A percentile compares a stretch with the other conserved stretches of the same genome.
phyloP scores from a whole-genome alignment of 2,329 filamentous ascomycete genomes.

The Rhynchosporium graminicola region DNA sequence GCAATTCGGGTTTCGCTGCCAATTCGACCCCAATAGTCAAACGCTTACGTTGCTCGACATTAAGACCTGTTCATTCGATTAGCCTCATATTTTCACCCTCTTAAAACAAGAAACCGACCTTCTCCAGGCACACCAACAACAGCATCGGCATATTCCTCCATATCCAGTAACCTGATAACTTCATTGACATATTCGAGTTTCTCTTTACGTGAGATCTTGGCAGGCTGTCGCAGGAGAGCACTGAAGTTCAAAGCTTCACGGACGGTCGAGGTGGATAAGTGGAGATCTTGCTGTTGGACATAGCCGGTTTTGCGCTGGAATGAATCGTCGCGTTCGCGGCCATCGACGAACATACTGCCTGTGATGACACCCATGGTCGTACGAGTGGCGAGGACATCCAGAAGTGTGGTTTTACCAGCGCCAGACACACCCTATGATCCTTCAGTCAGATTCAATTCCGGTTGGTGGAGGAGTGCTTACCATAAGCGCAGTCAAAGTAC shows the following conservation, averaged over 20 bases:
- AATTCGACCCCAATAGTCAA: constrained; percentile 93
- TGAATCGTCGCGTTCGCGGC: constrained; percentile 58
- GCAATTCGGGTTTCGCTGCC: constrained; percentile 81
- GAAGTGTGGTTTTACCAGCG: constrained; percentile 84
- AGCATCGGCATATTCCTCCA: constrained; percentile 88
- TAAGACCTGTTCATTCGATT: constrained; percentile 27
- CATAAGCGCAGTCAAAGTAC: constrained; percentile 69
- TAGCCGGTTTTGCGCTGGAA: constrained; percentile 94
- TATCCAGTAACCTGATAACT: constrained; percentile 86
- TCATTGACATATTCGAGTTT: constrained; percentile 88
- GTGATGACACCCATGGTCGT: constrained; percentile 86
- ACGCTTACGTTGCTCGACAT: constrained; percentile 65
- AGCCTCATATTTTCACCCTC: not conserved
- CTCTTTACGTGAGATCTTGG: constrained; percentile 67
- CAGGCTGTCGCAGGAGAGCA: constrained; percentile 83
- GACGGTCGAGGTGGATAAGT: constrained; percentile 80
- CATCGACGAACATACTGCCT: constrained; percentile 74
- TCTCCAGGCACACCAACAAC: constrained; percentile 89
- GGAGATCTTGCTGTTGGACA: constrained; percentile 89
- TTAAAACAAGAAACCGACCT: constrained; percentile 43
- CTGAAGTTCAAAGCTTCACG: constrained; percentile 86
- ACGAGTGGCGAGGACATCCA: constrained; percentile 77
- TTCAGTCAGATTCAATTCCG: not conserved
- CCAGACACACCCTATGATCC: constrained; percentile 39
- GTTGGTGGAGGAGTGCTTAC: constrained; percentile 32